Evolutionary conservation across 1,284 basidiomycete species (phyloP), one percentile per base, ranked within the genome.

Genomic region (Puccinia horiana): DNA sequence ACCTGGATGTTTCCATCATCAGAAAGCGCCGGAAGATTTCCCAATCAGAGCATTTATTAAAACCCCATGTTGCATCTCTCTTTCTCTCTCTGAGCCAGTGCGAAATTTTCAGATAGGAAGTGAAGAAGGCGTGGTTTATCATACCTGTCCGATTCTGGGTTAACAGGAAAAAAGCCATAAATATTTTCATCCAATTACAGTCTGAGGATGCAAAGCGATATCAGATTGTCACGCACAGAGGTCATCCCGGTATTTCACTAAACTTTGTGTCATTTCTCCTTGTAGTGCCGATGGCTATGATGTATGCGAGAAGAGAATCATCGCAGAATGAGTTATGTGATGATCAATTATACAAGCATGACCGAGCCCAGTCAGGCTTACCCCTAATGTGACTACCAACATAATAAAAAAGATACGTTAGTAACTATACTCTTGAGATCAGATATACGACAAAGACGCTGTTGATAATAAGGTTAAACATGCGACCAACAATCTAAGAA

Each of bases 211-310:
- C 8, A 52, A 0, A 44, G 1, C 16, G 40, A 11, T 54, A 54
- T 73, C 29, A 47, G 42, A 49, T 29, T 49, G 44, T 52, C 8
- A 72, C 69, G 26, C 26, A 73, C 70, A 73, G 4, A 52, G 70
- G 70, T 47, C 70, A 73, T 52, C 47, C 70, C 70, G 70, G 70
- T 26, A 73, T 37, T 32, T 73, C 70, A 35, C 47, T 8, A 47
- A 52, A 73, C 16, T 49, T 73, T 1, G 42, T 23, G 49, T 73
- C 70, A 9, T 54, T 73, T 44, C 35, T 73, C 42, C 54, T 52
- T n/a, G 16, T 52, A 12, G 70, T 73, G 1, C 70, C 70, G 49
- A 73, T 73, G 47, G 70, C 70, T 73, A 14, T 47, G n/a, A 37
- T 44, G n/a, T 5, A 26, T 47, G 5, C 42, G 29, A n/a, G 63